Conservation (phyloP, 768 basidiomycete genomes). For the Kwoniella sp. region DNA sequence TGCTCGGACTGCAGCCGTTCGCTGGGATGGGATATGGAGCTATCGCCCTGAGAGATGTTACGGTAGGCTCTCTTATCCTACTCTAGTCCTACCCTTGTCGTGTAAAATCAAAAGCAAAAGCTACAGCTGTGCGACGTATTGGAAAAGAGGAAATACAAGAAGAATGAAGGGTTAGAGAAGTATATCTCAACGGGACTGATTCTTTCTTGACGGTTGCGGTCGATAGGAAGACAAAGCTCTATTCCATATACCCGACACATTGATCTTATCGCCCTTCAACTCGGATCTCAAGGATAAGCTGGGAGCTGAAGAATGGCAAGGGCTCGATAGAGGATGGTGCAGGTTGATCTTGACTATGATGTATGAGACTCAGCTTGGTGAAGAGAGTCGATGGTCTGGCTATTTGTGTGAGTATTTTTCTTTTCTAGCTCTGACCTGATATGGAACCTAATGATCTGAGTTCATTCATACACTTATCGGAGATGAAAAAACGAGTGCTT, state of each 20-base stretch:
- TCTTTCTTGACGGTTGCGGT: too few species aligned
- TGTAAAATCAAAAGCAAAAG: too few species aligned
- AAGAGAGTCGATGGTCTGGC: slow-evolving; percentile 67
- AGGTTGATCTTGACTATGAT: slow-evolving; percentile 91
- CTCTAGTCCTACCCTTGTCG: too few species aligned
- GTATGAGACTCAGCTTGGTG: slow-evolving; percentile 78
- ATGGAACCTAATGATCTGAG: too few species aligned
- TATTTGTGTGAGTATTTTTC: slow-evolving; percentile 66
- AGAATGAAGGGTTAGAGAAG: too few species aligned
- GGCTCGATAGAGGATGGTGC: slow-evolving; percentile 74
- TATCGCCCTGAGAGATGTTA: slow-evolving; percentile 71
- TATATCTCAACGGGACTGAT: too few species aligned
- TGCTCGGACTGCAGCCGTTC: slow-evolving; percentile 49
- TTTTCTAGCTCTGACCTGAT: too few species aligned
- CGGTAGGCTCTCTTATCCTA: slow-evolving; percentile 61
- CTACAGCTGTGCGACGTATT: too few species aligned
- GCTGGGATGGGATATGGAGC: slow-evolving; percentile 67
- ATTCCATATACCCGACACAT: slow-evolving; percentile 75
- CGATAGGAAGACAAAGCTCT: slow-evolving; percentile 71
- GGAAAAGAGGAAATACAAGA: too few species aligned
- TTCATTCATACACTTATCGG: too few species aligned
- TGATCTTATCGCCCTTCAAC: slow-evolving; percentile 78
- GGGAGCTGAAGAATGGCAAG: slow-evolving; percentile 68
- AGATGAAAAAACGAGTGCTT: too few species aligned
- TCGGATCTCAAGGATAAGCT: slow-evolving; percentile 67